Base-by-base conservation (phyloP, 345 rosid species). In the Theobroma cacao region DNA sequence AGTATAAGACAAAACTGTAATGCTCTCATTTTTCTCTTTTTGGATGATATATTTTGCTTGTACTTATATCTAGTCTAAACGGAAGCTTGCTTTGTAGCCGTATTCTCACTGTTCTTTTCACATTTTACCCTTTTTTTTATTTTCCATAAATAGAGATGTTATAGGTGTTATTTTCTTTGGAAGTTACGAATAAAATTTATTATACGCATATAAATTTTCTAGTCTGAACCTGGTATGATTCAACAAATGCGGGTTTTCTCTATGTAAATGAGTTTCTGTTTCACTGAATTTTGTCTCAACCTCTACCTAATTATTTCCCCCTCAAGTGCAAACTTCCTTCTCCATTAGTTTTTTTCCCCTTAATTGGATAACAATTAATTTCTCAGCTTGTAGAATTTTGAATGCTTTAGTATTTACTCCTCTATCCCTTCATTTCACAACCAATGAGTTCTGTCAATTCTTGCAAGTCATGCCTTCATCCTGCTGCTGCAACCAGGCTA, bases 1-100 rank as follows among this genome's bases (percentile, higher is more conserved):
- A 72, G 72, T 88, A 86, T 33, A 87, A 90, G 68, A 87, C 93
- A 10, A 85, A 89, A 81, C 61, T 95, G 12, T 95, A 89, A 81
- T 40, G 26, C 9, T 59, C 18, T 59, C 22, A 3, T 24, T 24
- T 15, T 38, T 36, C 22, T 26, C 22, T 47, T 47, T 34, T 56
- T 18, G 59, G 40, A 3, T n/a, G 40, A 17, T 74, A 26, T 26
- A 11, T 5, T 58, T 13, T 45, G 15, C 53, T 45, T 69, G 13
- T 31, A 31, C 22, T 20, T 52, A 4, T 72, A 31, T 69, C 22
- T 18, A 34, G 28, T 22, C 10, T 41, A 52, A 67, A 52, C 6
- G 0, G 47, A 62, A 33, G 67, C 12, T 62, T 64, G 47, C 3
- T 30, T 30, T 30, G 33, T 58, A 58, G 22, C 5, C 38, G 9